A percentile compares a stretch with the other conserved stretches of the same genome.
Evolutionary conservation across 2,329 filamentous ascomycete genomes (phyloP).

Genomic region (Hysterium pulicare): DNA sequence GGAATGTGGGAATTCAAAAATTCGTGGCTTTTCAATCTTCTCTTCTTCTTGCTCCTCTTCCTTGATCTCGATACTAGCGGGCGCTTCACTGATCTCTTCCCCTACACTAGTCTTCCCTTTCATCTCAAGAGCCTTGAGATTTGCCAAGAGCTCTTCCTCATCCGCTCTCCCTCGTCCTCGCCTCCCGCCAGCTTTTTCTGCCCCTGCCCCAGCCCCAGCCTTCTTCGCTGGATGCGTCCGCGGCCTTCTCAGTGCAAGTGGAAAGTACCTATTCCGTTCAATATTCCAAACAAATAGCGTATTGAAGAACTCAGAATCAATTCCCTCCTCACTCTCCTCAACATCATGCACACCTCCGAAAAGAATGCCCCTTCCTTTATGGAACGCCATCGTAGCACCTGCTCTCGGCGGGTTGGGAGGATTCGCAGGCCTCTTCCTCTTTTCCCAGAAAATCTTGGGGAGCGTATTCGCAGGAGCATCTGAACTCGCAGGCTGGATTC

Average conservation of each 20-base stretch:
- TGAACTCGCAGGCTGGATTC: slow-evolving; percentile 67
- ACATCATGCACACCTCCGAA: slow-evolving; percentile 96
- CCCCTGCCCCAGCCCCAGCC: slow-evolving; percentile 46
- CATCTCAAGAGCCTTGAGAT: slow-evolving; percentile 79
- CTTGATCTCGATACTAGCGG: slow-evolving; percentile 26
- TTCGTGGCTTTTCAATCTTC: slow-evolving; percentile 52
- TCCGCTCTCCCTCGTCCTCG: slow-evolving; percentile 81
- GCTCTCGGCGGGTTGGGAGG: slow-evolving; percentile 78
- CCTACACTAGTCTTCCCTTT: slow-evolving; percentile 59
- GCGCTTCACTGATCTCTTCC: slow-evolving; percentile 28
- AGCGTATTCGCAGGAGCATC: slow-evolving; percentile 64
- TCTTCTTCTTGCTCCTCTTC: slow-evolving; percentile 54
- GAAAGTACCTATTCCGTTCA: slow-evolving; percentile 93
- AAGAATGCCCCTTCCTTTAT: slow-evolving; percentile 86
- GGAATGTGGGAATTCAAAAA: slow-evolving; percentile 81
- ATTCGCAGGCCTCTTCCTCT: slow-evolving; percentile 88
- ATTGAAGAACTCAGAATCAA: slow-evolving; percentile 97
- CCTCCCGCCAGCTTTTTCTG: slow-evolving; percentile 48
- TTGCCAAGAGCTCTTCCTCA: slow-evolving; percentile 84
- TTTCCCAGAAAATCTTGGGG: slow-evolving; percentile 84
- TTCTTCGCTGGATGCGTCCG: slow-evolving; percentile 62
- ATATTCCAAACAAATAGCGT: slow-evolving; percentile 89
- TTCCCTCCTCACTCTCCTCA: slow-evolving; percentile 86
- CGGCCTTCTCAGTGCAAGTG: slow-evolving; percentile 70
- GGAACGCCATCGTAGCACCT: slow-evolving; percentile 88